These are phyloP conservation scores for Penstemon barbatus DNA, from an alignment of 257 asterid genomes.

Conservation along the genomic window DNA sequence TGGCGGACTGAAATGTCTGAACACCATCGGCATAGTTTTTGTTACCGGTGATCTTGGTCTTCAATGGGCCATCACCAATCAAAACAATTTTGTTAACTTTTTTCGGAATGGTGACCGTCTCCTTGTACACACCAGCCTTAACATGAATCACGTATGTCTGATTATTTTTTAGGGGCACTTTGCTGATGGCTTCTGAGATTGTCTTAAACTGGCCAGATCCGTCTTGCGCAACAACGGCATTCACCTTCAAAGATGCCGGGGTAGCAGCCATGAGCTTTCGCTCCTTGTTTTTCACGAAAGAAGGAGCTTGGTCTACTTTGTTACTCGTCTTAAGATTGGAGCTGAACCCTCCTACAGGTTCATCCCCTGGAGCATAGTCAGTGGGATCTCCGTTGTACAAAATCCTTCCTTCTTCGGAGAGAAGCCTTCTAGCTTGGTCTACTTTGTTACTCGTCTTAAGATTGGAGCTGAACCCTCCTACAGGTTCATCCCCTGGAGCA, in stretches of 20 bases:
- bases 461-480: too few species aligned
- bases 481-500: too few species aligned
- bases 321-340: neutral
- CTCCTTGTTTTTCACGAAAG: conserved; percentile 7
- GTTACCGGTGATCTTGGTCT: conserved; percentile 54
- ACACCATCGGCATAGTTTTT: conserved; percentile 41
- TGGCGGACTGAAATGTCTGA: conserved; percentile 49
- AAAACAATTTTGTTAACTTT: conserved; percentile 38
- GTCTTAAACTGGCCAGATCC: conserved; percentile 44
- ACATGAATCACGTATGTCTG: conserved; percentile 37
- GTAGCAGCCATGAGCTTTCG: conserved; percentile 31
- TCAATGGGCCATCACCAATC: conserved; percentile 61
- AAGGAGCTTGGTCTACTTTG: neutral
- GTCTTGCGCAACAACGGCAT: conserved; percentile 47
- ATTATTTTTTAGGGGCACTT: conserved; percentile 28
- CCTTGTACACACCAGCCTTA: conserved; percentile 67
- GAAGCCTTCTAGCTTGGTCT: neutral
- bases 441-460: too few species aligned
- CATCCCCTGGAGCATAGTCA: too few species aligned
- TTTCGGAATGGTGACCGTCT: conserved; percentile 42
- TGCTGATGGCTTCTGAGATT: conserved; percentile 39
- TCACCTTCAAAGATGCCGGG: conserved; percentile 22
- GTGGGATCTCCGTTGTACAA: neutral
- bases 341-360: too few species aligned
- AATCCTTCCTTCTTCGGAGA: neutral